Base-by-base conservation (phyloP, 768 basidiomycete species). In the Leucosporidium scottii region DNA sequence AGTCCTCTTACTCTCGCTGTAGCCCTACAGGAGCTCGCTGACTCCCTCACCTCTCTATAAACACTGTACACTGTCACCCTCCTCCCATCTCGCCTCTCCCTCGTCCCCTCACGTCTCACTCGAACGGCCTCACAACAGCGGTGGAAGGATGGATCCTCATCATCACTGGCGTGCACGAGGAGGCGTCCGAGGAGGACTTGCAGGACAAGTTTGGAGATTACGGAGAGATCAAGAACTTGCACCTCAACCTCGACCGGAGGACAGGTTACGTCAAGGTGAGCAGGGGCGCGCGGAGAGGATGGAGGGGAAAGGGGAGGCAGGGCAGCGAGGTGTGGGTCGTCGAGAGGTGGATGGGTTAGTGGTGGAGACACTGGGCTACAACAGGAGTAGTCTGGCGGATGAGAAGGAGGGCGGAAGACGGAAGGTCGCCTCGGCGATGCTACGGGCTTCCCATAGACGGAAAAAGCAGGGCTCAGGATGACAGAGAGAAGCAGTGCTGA, bases 241-340 rank as follows among this genome's bases (percentile, higher is more conserved):
- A 97, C 78, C 84, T 99, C 76, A 97, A 97, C 78, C 82, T 99
- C 64, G 96, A 99, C 81, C 85, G 96, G 62, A 84, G 94, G 73
- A 98, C 96, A 7, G 96, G 96, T 77, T 99, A 96, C 80, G 94
- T 98, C 76, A 99, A 98, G 86, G 94, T 91, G 70, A 65, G 80
- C 25, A 8, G 3, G 39, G 15, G 39, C 5, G 34, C 34, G 4
- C 39, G 15, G 39, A 6, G 8, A 17, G 39, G 39, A 13, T 21
- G 53, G 53, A 5, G 9, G 18, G 10, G 51, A 12, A 12, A 27
- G 23, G 53, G 17, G 53, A 54, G 23, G 55, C 30, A 17, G 50
- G 50, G n/a, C 13, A 10, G 50, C n/a, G 18, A 21, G 23, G 50
- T 23, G 50, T 50, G 25, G 50, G 9, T 9, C 23, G 50, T 8